Base-by-base conservation (phyloP, 371 early-diverging fungal species). In the Massospora cicadina region DNA sequence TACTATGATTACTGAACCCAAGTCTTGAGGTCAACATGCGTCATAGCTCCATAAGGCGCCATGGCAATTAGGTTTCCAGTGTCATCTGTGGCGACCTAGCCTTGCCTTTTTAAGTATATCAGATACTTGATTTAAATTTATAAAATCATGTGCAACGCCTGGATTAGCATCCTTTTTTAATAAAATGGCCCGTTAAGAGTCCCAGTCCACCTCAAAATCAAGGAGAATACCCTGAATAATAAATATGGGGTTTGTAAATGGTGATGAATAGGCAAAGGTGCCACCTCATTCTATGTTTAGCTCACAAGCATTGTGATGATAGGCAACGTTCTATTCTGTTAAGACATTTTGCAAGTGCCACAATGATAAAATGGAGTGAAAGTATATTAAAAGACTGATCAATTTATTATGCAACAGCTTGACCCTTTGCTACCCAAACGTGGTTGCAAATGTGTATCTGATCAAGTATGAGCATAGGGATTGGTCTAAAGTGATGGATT, bases 401-500 rank as follows among this genome's bases (percentile, higher is more conserved):
- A 78, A 86, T 68, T 93, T 95, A 75, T 94, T 91, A 69, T 93
- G 94, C 72, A 94, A 95, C 66, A 81, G 85, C 32, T 89, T 91
- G 1, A 83, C 86, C 23, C 76, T 96, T 55, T 79, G 85, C 59
- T 91, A 95, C 72, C 78, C 79, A 63, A 94, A 96, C 71, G 72
- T 97, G 5, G 87, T 96, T 13, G 81, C 88, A 68, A 94, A 95
- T 0, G 79, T 95, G 12, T 96, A 97, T 72, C 73, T 97, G 26
- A 86, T 93, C 17, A 81, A 87, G 72, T 93, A 94, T 71, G 79
- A 83, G 66, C 81, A 86, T 64, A 78, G 77, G 30, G 77, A 84
- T 55, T 95, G 93, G 85, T 97, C 91, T 75, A 89, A 87, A 65
- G 90, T 94, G 23, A 96, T 96, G 97, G 77, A 74, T 54, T 79